Evolutionary conservation across 208 protist species (phyloP).

Genomic region (Leishmania tropica): DNA sequence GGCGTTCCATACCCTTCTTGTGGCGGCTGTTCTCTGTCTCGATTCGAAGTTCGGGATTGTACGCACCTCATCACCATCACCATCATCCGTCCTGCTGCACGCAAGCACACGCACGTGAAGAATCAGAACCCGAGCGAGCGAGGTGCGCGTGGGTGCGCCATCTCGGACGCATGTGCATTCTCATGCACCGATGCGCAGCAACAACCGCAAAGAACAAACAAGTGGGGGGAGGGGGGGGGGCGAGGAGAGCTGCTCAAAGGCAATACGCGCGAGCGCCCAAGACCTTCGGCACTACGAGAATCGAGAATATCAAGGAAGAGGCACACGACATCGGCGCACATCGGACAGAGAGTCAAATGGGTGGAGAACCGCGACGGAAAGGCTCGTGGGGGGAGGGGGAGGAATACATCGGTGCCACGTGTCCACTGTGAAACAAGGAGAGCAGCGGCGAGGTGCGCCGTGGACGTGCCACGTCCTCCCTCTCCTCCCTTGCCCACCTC

Average conservation of each 20-base stretch:
- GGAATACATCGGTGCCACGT: background rate
- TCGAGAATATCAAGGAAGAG: background rate
- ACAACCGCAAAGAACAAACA: background rate
- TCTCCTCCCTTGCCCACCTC: background rate
- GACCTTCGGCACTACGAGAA: background rate
- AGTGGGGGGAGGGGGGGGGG: background rate
- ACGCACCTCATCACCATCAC: background rate
- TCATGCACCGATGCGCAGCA: background rate
- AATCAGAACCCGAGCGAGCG: background rate
- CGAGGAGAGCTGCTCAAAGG: background rate
- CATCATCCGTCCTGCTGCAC: background rate
- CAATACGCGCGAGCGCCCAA: background rate
- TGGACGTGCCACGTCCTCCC: background rate
- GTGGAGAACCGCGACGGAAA: background rate
- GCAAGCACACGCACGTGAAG: background rate
- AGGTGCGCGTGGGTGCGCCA: background rate
- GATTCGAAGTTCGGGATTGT: background rate
- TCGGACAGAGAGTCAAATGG: background rate
- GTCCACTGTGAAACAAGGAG: background rate
- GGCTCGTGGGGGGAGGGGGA: background rate
- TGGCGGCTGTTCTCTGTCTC: background rate
- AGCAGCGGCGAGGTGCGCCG: background rate
- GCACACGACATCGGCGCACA: background rate
- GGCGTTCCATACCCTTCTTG: too few species aligned
- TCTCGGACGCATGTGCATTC: background rate